Evolutionary conservation across 441 rosid genomes (phyloP).

Genomic region (Adansonia gregorii): DNA sequence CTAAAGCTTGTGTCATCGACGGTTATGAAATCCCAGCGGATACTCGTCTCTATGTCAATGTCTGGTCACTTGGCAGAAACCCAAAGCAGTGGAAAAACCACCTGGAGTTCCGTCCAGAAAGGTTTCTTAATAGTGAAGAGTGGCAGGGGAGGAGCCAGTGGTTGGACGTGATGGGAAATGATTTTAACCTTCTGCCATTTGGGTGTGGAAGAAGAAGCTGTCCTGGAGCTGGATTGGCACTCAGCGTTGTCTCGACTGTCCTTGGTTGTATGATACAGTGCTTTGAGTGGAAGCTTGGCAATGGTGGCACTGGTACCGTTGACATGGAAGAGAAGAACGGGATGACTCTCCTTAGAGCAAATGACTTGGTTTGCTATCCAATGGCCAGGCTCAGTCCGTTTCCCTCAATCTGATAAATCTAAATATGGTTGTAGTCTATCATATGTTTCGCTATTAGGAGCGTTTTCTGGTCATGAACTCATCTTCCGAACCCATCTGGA

Average conservation of each 20-base stretch:
- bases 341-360: constrained; percentile 52
- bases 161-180: constrained; percentile 53
- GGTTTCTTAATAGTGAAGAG: constrained; percentile 46
- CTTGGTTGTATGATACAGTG: constrained; percentile 58
- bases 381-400: constrained; percentile 43
- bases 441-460: not conserved
- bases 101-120: constrained; percentile 60
- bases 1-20: constrained; percentile 46
- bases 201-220: constrained; percentile 78
- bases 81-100: constrained; percentile 62
- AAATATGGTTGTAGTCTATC: not conserved
- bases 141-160: constrained; percentile 40
- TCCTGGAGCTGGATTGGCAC: constrained; percentile 58
- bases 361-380: constrained; percentile 52
- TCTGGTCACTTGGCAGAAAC: constrained; percentile 65
- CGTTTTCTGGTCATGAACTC: not conserved
- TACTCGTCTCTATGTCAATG: constrained; percentile 57
- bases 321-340: constrained; percentile 65
- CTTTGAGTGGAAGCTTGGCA: constrained; percentile 46
- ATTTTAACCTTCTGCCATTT: constrained; percentile 54
- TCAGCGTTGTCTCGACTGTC: constrained; percentile 48
- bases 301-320: constrained; percentile 35
- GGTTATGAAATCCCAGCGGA: constrained; percentile 58
- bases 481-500: not conserved
- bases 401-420: constrained; percentile 20